phyloP scores from a whole-genome alignment of 2,329 filamentous ascomycete species.

The Fusarium tanahbumbuense region DNA sequence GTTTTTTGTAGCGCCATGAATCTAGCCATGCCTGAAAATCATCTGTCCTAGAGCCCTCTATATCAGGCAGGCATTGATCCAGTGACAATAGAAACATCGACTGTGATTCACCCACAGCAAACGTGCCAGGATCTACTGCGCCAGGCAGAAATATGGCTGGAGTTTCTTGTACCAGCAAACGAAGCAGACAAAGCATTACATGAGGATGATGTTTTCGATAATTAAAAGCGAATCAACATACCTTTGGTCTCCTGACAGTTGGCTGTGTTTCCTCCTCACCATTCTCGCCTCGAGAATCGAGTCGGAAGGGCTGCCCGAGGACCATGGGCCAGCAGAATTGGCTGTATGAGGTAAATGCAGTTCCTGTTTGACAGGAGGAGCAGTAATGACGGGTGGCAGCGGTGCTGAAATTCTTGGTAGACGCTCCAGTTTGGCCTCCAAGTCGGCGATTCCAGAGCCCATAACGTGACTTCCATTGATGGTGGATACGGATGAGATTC shows the following conservation, averaged over 20 bases:
- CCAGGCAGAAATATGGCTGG: background rate
- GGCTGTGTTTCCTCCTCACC: constrained; percentile 37
- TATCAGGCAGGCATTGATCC: constrained; percentile 5
- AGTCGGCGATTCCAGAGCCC: constrained; percentile 52
- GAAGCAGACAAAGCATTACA: background rate
- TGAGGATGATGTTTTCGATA: background rate
- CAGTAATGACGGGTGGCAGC: constrained; percentile 13
- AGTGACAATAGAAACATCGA: constrained; percentile 2
- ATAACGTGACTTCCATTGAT: constrained; percentile 56
- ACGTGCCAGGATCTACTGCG: background rate
- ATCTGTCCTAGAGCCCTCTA: background rate
- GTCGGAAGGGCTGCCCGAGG: constrained; percentile 29
- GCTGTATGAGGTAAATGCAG: constrained; percentile 15
- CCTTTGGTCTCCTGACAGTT: constrained; percentile 43
- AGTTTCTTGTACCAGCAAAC: background rate
- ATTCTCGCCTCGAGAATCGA: constrained; percentile 29
- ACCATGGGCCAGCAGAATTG: constrained; percentile 2
- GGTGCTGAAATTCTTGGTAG: constrained; percentile 39
- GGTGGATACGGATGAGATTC: constrained; percentile 66
- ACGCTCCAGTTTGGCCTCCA: constrained; percentile 53
- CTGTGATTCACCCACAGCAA: constrained; percentile 19
- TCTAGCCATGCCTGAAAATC: constrained; percentile 1
- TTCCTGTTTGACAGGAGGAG: constrained; percentile 21
- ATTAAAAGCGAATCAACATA: constrained; percentile 15
- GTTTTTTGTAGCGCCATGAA: constrained; percentile 1